Percentiles rank a stretch among this genome's conserved stretches.
These are phyloP conservation scores for Bruguiera gymnorhiza DNA, from an alignment of 345 rosid species.

Conservation along the genomic window DNA sequence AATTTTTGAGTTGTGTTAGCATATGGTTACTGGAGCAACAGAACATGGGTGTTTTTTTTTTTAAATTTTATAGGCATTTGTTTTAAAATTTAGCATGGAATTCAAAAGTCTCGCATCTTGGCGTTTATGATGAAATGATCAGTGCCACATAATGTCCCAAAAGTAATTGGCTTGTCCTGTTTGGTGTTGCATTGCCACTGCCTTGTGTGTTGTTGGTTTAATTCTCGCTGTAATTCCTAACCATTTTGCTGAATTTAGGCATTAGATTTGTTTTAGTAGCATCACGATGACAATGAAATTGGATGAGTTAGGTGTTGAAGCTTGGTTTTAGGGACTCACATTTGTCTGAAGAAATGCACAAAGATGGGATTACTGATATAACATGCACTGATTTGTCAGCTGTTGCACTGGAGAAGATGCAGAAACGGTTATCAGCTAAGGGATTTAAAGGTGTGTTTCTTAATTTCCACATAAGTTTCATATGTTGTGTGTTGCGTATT, in stretches of 20 bases:
- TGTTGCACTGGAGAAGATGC: slow-evolving; percentile 75
- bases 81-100: too few species aligned
- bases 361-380: slow-evolving; percentile 61
- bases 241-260: background rate
- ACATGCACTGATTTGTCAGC: slow-evolving; percentile 86
- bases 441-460: slow-evolving; percentile 61
- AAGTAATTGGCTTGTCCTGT: background rate
- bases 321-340: slow-evolving; percentile 92
- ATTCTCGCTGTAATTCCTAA: too few species aligned
- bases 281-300: slow-evolving; percentile 8
- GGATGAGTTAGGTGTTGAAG: slow-evolving; percentile 64
- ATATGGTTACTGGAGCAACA: background rate
- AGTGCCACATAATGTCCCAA: too few species aligned
- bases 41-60: background rate
- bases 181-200: background rate
- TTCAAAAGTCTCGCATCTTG: background rate
- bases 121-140: background rate
- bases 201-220: background rate
- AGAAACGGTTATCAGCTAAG: slow-evolving; percentile 47
- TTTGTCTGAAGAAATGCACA: slow-evolving; percentile 66
- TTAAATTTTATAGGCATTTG: too few species aligned
- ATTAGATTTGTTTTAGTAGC: background rate
- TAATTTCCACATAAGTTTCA: background rate
- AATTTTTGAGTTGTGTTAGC: background rate
- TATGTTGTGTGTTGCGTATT: too few species aligned